Conservation (phyloP, 352 stramenopile species). For the Globisporangium acanthophoron region DNA sequence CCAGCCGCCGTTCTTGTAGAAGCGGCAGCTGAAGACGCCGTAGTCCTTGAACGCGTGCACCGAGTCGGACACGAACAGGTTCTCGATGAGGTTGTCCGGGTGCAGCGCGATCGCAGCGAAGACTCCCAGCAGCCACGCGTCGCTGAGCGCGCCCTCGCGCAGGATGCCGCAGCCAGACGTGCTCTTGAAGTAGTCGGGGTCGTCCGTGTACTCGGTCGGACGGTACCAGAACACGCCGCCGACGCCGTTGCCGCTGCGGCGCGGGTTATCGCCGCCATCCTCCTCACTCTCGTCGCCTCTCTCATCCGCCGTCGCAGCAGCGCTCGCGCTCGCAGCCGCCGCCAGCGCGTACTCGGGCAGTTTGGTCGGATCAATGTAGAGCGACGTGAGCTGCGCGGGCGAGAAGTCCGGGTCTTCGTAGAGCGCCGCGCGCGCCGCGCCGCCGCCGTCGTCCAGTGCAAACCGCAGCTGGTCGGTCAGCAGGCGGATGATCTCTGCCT, state of each 20-base stretch:
- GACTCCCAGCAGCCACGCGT: constrained; percentile 84
- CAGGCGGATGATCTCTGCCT: constrained; percentile 45
- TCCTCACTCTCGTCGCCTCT: neutral
- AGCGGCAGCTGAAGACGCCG: constrained; percentile 89
- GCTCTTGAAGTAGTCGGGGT: constrained; percentile 86
- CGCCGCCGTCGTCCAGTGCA: constrained; percentile 1
- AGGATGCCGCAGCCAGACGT: constrained; percentile 49
- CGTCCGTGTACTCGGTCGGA: constrained; percentile 62
- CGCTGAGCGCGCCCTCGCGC: constrained; percentile 58
- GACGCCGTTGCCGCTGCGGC: constrained; percentile 4
- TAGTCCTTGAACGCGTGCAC: constrained; percentile 75
- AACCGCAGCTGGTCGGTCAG: constrained; percentile 18
- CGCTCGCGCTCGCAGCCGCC: neutral
- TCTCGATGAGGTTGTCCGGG: constrained; percentile 85
- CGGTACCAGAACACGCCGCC: constrained; percentile 51
- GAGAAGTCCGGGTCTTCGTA: constrained; percentile 66
- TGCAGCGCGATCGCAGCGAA: constrained; percentile 78
- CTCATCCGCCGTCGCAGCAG: neutral
- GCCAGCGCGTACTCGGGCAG: constrained; percentile 51
- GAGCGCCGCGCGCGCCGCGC: constrained; percentile 7
- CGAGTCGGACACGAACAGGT: constrained; percentile 85
- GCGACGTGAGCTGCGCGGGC: constrained; percentile 27
- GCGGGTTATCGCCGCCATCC: neutral
- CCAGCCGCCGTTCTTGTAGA: constrained; percentile 90
- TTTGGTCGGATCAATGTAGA: constrained; percentile 56